Percentiles rank a stretch among this genome's conserved stretches.
These are phyloP conservation scores for Hericium coralloides DNA, from an alignment of 768 basidiomycete species.

Conservation along the genomic window DNA sequence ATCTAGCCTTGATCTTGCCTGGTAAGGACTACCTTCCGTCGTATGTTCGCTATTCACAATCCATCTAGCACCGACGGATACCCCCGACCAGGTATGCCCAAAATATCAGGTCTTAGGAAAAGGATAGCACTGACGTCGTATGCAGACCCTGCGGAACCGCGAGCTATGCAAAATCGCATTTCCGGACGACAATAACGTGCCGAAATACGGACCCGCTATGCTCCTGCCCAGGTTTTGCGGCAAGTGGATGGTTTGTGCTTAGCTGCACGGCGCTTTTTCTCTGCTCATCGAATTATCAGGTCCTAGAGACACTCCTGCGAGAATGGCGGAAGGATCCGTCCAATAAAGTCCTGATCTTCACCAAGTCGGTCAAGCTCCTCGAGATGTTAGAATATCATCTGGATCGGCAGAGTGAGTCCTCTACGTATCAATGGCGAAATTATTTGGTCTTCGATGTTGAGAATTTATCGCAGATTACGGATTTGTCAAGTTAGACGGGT, in stretches of 20 bases:
- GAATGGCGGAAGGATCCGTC: conserved; percentile 54
- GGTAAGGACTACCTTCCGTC: conserved; percentile 30
- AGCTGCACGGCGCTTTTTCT: background rate
- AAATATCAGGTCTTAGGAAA: background rate
- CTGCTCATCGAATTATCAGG: conserved; percentile 30
- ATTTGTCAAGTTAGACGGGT: conserved; percentile 77
- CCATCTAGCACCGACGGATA: conserved; percentile 54
- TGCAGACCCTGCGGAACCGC: conserved; percentile 44
- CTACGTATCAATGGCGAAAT: conserved; percentile 1
- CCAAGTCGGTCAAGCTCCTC: conserved; percentile 84
- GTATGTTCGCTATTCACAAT: background rate
- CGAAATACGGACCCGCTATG: conserved; percentile 55
- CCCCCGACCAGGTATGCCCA: conserved; percentile 48
- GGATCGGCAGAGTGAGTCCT: conserved; percentile 36
- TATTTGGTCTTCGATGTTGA: background rate
- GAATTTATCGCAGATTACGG: conserved; percentile 30
- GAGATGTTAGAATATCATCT: conserved; percentile 80
- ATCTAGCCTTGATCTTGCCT: conserved; percentile 79
- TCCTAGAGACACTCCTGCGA: conserved; percentile 55
- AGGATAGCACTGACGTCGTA: background rate
- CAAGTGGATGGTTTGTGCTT: conserved; percentile 68
- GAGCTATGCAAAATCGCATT: conserved; percentile 59
- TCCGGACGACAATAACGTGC: conserved; percentile 39
- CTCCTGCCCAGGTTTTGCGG: conserved; percentile 65
- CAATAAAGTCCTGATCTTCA: conserved; percentile 92